Percentiles rank a stretch among this genome's conserved stretches.
Conservation (phyloP, 441 rosid genomes). For the Heliophila coronopifolia region DNA sequence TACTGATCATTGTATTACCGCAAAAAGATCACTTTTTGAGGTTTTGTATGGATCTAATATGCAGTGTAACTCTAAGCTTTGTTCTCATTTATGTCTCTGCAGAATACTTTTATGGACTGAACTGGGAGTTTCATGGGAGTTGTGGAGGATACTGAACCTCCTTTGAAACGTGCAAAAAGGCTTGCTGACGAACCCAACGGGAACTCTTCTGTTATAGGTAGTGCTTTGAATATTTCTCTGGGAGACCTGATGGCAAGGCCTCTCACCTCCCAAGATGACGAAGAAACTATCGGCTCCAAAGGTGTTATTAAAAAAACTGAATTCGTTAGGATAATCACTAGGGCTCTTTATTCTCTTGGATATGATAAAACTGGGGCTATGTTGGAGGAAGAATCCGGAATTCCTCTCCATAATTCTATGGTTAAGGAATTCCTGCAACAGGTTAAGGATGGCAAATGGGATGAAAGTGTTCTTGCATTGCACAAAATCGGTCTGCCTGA, state of each 20-base stretch:
- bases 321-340: constrained; percentile 42
- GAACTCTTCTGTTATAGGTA: constrained; percentile 28
- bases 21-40: too few relatives aligned
- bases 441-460: constrained; percentile 54
- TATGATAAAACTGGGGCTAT: constrained; percentile 44
- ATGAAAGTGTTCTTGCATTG: constrained; percentile 42
- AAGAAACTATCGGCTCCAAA: constrained; percentile 37
- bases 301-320: constrained; percentile 45
- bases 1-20: too few relatives aligned
- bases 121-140: constrained; percentile 49
- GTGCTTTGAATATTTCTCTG: constrained; percentile 34
- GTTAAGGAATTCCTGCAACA: constrained; percentile 40
- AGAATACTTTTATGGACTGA: constrained; percentile 45
- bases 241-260: constrained; percentile 54
- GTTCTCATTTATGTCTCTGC: too few relatives aligned
- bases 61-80: too few relatives aligned
- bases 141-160: constrained; percentile 50
- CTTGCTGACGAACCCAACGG: constrained; percentile 35
- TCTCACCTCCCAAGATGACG: constrained; percentile 46
- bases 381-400: constrained; percentile 52
- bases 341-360: constrained; percentile 52
- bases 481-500: constrained; percentile 36
- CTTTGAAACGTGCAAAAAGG: constrained; percentile 42
- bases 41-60: too few relatives aligned
- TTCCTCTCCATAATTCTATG: constrained; percentile 33